These are phyloP conservation scores for Floccularia luteovirens DNA, from an alignment of 768 basidiomycete species.

Conservation along the genomic window DNA sequence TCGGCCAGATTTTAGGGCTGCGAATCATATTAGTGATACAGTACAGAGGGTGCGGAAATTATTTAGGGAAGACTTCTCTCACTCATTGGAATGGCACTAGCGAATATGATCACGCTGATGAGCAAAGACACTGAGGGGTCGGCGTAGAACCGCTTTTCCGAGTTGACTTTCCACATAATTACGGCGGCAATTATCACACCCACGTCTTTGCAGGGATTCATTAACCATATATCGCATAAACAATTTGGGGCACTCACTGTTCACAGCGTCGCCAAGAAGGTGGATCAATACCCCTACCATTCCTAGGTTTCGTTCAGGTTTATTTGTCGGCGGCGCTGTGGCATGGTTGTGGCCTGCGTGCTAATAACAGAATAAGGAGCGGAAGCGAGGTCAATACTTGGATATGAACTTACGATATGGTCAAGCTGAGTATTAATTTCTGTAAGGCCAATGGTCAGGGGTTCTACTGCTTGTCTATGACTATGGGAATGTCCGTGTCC, in stretches of 20 bases:
- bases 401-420: conserved; percentile 17
- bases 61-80: conserved; percentile 8
- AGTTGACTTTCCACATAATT: conserved; percentile 38
- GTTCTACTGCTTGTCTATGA: conserved; percentile 19
- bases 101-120: conserved; percentile 46
- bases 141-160: conserved; percentile 41
- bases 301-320: conserved; percentile 33
- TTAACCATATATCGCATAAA: conserved; percentile 1
- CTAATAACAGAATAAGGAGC: conserved; percentile 13
- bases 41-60: conserved; percentile 1
- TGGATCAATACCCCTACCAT: conserved; percentile 42
- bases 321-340: conserved; percentile 23
- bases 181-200: conserved; percentile 46
- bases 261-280: conserved; percentile 44
- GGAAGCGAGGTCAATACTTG: background rate
- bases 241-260: conserved; percentile 27
- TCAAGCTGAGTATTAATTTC: conserved; percentile 14
- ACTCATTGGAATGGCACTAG: conserved; percentile 46
- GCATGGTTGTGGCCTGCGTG: conserved; percentile 45
- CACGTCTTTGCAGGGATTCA: conserved; percentile 25
- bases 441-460: conserved; percentile 12
- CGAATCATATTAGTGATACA: background rate
- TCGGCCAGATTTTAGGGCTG: conserved; percentile 38
- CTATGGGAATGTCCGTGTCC: conserved; percentile 34
- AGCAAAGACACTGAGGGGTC: conserved; percentile 44